Evolutionary conservation across 148 eudicot genomes (phyloP).

Genomic region (Cornus kousa): DNA sequence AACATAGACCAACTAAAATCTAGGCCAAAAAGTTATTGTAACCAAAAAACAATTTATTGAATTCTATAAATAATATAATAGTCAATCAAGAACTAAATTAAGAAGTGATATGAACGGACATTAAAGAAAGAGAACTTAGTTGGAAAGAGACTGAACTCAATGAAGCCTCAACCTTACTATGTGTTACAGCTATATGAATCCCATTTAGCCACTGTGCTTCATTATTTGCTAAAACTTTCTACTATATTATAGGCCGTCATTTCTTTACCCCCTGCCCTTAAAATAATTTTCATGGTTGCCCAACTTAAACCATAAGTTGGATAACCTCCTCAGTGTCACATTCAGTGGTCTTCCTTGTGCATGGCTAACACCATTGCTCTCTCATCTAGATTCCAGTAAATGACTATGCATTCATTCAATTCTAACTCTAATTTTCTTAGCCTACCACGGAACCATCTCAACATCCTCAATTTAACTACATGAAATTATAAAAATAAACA

Average conservation of each 20-base stretch:
- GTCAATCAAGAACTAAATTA: not conserved
- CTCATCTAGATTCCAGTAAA: not conserved
- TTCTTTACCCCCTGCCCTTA: not conserved
- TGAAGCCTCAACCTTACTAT: not conserved
- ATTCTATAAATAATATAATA: not conserved
- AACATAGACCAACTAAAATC: not conserved
- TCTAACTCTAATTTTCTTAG: not conserved
- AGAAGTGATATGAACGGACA: not conserved
- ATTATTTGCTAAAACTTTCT: not conserved
- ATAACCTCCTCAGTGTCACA: not conserved
- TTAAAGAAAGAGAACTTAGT: not conserved
- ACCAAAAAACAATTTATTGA: not conserved
- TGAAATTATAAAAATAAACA: too few species aligned
- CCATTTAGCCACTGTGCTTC: not conserved
- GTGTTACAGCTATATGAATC: not conserved
- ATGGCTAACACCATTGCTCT: not conserved
- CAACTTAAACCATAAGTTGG: not conserved
- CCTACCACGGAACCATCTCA: not conserved
- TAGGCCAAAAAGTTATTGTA: not conserved
- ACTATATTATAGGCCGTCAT: not conserved
- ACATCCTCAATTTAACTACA: not conserved
- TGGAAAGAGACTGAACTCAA: not conserved
- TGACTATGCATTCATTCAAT: not conserved
- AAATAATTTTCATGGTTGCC: not conserved
- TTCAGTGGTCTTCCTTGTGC: not conserved